Evolutionary conservation across 805 yeast species (phyloP).

Genomic region (Cyberlindnera americana): DNA sequence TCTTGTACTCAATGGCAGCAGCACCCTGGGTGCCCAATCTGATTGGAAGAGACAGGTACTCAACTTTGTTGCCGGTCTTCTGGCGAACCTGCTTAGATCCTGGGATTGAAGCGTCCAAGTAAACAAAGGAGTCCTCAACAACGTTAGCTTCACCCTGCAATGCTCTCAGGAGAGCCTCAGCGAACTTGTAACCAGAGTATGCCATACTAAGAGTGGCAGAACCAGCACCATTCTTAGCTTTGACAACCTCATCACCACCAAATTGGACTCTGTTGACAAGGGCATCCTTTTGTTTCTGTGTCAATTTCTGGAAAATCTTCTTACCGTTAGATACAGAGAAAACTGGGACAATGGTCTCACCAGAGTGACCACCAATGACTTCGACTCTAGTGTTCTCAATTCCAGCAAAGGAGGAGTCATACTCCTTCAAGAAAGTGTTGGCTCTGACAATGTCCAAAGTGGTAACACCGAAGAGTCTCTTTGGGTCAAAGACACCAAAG

Average conservation of each 20-base stretch:
- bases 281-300: conserved; percentile 28
- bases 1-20: conserved; percentile 48
- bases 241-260: conserved; percentile 95
- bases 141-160: conserved; percentile 31
- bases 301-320: conserved; percentile 17
- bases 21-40: conserved; percentile 52
- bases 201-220: conserved; percentile 97
- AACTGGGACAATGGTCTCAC: conserved; percentile 89
- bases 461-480: conserved; percentile 81
- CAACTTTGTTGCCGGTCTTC: conserved; percentile 25
- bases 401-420: conserved; percentile 27
- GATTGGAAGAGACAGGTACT: conserved; percentile 64
- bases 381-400: conserved; percentile 42
- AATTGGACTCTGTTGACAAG: conserved; percentile 88
- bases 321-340: conserved; percentile 26
- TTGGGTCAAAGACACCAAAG: conserved; percentile 65
- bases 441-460: conserved; percentile 86
- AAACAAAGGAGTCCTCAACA: conserved; percentile 49
- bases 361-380: conserved; percentile 94
- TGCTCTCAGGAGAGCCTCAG: conserved; percentile 42
- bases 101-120: conserved; percentile 37
- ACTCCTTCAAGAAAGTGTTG: conserved; percentile 58
- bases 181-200: conserved; percentile 82
- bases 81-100: conserved; percentile 23
- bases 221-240: conserved; percentile 92